Evolutionary conservation across 2,329 filamentous ascomycete species (phyloP), one percentile per base, ranked within the genome.

Genomic region (Sarocladium oryzae): DNA sequence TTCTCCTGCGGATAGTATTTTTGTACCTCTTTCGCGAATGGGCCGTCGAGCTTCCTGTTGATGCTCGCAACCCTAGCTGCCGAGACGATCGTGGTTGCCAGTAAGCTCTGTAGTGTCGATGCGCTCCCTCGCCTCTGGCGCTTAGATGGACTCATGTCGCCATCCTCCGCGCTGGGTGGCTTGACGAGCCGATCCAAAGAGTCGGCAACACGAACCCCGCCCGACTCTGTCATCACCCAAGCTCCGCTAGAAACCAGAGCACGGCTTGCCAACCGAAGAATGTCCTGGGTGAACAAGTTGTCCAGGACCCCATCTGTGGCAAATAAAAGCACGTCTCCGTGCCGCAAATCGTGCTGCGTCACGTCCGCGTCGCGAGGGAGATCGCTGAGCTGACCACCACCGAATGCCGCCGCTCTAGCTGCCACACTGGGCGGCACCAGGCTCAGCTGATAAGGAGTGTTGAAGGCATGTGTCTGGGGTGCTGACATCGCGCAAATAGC

Each of bases 281-380:
- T 85, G 58, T 99, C 90, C 62, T 95, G 88, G 61, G 90, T 87
- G 62, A 89, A 93, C 28, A 99, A 76, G 60, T 99, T 99, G 67
- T 99, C 93, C 79, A 93, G 93, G 4, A 97, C 86, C 3, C 93
- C 93, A 67, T 99, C 93, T 1, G 90, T 96, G 2, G 90, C 93
- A 58, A 99, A 87, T 16, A 99, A 71, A n/a, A 97, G 74, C 2
- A 99, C 86, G 64, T 99, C 93, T 18, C 93, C 93, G 66, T 97
- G 90, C 56, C 86, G 84, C 51, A 97, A 78, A 37, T 74, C 69
- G 65, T 95, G 84, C 53, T 83, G 83, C 15, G 85, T 86, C 24
- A 95, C 79, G 63, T 88, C 86, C 18, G 93, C 88, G 62, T 97
- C 89, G 56, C 82, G 79, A 11, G 93, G 93, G 52, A 86, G 77